Evolutionary conservation across 2,329 filamentous ascomycete species (phyloP).

Genomic region (Lojkania enalia): DNA sequence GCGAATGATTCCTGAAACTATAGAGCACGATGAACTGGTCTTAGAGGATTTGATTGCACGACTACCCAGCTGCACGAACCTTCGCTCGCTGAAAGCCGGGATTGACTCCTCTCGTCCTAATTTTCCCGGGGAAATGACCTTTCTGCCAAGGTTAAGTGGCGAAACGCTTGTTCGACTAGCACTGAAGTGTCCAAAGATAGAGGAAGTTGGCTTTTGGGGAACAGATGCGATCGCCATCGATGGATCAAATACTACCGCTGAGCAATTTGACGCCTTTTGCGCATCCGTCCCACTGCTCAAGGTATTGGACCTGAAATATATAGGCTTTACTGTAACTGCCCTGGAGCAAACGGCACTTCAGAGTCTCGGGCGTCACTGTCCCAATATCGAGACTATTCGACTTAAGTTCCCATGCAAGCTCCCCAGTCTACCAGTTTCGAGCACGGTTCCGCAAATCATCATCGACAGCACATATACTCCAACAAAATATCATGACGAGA

Average conservation of each 20-base stretch:
- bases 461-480: constrained; percentile 10
- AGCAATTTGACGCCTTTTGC: constrained; percentile 36
- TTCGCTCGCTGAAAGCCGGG: constrained; percentile 30
- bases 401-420: constrained; percentile 31
- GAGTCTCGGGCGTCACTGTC: constrained; percentile 32
- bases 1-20: constrained; percentile 23
- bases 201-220: constrained; percentile 31
- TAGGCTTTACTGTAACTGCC: constrained; percentile 27
- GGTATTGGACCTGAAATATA: constrained; percentile 30
- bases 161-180: constrained; percentile 25
- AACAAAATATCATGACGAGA: neutral
- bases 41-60: constrained; percentile 26
- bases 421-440: constrained; percentile 18
- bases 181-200: constrained; percentile 23
- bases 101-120: constrained; percentile 26
- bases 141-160: constrained; percentile 25
- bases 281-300: constrained; percentile 23
- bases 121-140: constrained; percentile 29
- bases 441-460: constrained; percentile 12
- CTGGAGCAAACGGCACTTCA: constrained; percentile 31
- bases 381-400: constrained; percentile 29
- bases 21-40: constrained; percentile 21
- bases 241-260: constrained; percentile 28
- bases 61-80: constrained; percentile 21
- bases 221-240: constrained; percentile 34